These are phyloP conservation scores for Trametes elegans DNA, from an alignment of 768 basidiomycete species.

Conservation along the genomic window DNA sequence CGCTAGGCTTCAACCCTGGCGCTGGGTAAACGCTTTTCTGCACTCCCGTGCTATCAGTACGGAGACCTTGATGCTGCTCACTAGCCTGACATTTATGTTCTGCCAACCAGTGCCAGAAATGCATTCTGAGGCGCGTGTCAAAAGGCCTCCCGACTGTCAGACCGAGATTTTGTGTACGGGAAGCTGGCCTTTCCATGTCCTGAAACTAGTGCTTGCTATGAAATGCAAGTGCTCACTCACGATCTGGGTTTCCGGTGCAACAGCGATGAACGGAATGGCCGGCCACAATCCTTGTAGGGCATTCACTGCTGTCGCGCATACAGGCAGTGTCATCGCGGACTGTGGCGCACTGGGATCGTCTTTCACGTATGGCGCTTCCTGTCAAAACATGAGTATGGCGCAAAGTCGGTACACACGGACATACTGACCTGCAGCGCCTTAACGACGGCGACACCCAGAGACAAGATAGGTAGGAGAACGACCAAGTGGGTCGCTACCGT, in stretches of 20 bases:
- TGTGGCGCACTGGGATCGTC: constrained; percentile 17
- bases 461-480: constrained; percentile 57
- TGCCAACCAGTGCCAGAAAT: too few species aligned
- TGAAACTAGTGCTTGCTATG: too few species aligned
- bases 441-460: constrained; percentile 47
- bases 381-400: background rate
- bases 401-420: background rate
- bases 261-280: constrained; percentile 13
- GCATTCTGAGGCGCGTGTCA: too few species aligned
- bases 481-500: constrained; percentile 55
- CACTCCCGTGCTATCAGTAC: too few species aligned
- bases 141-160: too few species aligned
- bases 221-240: too few species aligned
- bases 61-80: too few species aligned
- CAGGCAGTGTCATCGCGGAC: constrained; percentile 27
- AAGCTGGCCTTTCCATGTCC: too few species aligned
- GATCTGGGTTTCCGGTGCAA: constrained; percentile 13
- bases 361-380: constrained; percentile 20
- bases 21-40: too few species aligned
- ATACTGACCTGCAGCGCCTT: constrained; percentile 39
- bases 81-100: too few species aligned
- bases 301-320: constrained; percentile 28
- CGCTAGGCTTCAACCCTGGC: too few species aligned
- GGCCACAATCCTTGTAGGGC: constrained; percentile 29
- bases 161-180: too few species aligned